phyloP scores from a whole-genome alignment of 176 grass and related monocot species.

The Oryza nivara region DNA sequence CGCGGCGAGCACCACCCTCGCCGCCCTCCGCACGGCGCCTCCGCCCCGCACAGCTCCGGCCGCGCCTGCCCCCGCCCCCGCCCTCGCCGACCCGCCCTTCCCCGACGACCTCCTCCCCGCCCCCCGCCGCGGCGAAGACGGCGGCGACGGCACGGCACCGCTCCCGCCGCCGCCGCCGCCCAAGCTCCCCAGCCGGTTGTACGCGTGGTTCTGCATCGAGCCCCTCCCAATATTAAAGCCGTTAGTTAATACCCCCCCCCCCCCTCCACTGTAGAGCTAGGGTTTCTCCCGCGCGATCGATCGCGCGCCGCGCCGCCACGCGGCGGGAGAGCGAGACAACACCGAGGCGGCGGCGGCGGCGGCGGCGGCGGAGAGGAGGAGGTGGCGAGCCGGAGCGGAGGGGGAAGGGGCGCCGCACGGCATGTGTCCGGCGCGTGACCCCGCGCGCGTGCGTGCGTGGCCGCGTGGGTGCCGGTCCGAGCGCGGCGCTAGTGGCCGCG shows the following conservation, averaged over 20 bases:
- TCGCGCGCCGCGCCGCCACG: constrained; percentile 10
- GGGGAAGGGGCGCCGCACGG: neutral
- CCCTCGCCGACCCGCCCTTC: constrained; percentile 35
- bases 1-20: constrained; percentile 56
- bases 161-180: constrained; percentile 31
- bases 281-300: constrained; percentile 35
- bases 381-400: neutral
- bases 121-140: constrained; percentile 63
- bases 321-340: neutral
- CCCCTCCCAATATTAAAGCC: constrained; percentile 3
- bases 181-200: constrained; percentile 71
- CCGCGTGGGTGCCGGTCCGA: neutral
- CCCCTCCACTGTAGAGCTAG: constrained; percentile 10
- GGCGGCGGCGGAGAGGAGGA: neutral
- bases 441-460: neutral
- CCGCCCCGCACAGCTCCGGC: constrained; percentile 18
- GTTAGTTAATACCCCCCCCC: no score
- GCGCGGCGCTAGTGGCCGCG: neutral
- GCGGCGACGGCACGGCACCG: constrained; percentile 60
- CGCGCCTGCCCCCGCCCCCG: neutral
- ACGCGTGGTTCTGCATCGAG: constrained; percentile 70
- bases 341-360: neutral
- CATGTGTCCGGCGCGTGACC: constrained; percentile 44
- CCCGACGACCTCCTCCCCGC: constrained; percentile 53
- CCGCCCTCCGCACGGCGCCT: constrained; percentile 47